Conservation (phyloP, 2,329 filamentous ascomycete species). For the Aspergillus phoenicis region DNA sequence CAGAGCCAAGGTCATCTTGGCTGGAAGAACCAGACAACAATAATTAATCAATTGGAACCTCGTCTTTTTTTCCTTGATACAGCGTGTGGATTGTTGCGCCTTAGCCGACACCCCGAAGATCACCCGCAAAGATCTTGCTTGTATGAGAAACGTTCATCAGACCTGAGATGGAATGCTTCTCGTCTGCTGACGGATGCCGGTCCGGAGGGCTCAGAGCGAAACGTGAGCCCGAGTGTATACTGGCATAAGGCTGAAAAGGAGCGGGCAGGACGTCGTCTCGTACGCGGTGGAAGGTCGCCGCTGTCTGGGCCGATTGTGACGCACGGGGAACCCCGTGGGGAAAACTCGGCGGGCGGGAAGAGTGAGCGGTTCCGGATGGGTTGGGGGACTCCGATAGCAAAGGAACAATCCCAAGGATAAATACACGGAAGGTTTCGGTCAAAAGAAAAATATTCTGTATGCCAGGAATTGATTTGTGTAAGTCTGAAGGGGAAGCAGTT, state of each 20-base stretch:
- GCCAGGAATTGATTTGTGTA: background rate
- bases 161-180: background rate
- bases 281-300: background rate
- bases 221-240: background rate
- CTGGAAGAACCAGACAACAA: background rate
- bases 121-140: conserved; percentile 9
- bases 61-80: background rate
- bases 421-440: background rate
- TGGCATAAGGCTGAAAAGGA: conserved; percentile 7
- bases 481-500: conserved; percentile 2
- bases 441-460: background rate
- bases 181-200: background rate
- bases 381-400: background rate
- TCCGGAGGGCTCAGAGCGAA: background rate
- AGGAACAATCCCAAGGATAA: background rate
- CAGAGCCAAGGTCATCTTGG: conserved; percentile 27
- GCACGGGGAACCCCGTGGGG: conserved; percentile 10
- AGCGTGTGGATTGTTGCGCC: background rate
- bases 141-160: conserved; percentile 17
- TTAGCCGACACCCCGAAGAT: conserved; percentile 20
- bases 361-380: background rate
- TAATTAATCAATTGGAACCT: background rate
- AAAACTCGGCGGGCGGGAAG: conserved; percentile 4
- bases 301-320: background rate
- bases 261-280: background rate